phyloP scores from a whole-genome alignment of 208 protist genomes.

The Leishmania lainsoni region DNA sequence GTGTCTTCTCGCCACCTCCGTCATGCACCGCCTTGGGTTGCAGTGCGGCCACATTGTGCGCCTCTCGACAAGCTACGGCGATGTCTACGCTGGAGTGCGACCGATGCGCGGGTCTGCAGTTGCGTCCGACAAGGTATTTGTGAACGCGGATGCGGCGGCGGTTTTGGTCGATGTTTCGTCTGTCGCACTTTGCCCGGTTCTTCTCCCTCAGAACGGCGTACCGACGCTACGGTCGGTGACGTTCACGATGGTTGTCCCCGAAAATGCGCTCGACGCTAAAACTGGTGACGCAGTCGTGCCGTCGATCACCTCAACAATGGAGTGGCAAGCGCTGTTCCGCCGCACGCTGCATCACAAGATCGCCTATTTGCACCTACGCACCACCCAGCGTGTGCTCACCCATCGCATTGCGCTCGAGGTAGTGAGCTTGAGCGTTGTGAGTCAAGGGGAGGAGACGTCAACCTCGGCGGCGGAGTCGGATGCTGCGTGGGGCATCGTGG shows the following conservation, averaged over 20 bases:
- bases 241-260: slow-evolving; percentile 7
- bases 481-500: slow-evolving; percentile 28
- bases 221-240: slow-evolving; percentile 21
- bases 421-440: slow-evolving; percentile 5
- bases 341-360: slow-evolving; percentile 36
- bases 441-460: not conserved
- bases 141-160: slow-evolving; percentile 34
- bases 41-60: slow-evolving; percentile 18
- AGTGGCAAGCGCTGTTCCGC: slow-evolving; percentile 48
- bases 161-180: slow-evolving; percentile 24
- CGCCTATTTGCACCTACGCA: slow-evolving; percentile 35
- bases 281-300: not conserved
- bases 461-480: not conserved
- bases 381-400: slow-evolving; percentile 34
- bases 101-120: slow-evolving; percentile 5
- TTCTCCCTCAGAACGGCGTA: slow-evolving; percentile 5
- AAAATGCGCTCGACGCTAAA: not conserved
- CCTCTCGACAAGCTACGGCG: slow-evolving; percentile 16
- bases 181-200: slow-evolving; percentile 13
- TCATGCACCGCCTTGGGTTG: slow-evolving; percentile 24
- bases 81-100: slow-evolving; percentile 26
- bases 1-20: slow-evolving; percentile 6
- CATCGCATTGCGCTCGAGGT: slow-evolving; percentile 40
- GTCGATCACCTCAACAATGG: slow-evolving; percentile 11
- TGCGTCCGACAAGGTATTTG: slow-evolving; percentile 8